A percentile compares a stretch with the other conserved stretches of the same genome.
Evolutionary conservation across 78 protist genomes (phyloP).

Genomic region (Guillardia theta): DNA sequence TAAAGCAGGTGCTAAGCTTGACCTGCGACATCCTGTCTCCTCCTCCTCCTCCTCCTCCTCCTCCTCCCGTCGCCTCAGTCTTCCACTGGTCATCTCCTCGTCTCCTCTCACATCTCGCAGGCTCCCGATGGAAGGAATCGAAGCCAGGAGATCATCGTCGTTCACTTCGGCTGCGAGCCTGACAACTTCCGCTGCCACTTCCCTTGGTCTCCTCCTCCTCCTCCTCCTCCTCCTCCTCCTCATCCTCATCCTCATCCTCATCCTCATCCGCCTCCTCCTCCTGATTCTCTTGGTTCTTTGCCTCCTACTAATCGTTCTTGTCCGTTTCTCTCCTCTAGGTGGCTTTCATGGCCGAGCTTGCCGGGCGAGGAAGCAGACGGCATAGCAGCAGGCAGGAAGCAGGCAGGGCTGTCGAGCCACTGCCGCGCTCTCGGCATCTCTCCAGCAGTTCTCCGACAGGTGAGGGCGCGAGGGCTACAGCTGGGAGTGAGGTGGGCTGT

Average conservation of each 20-base stretch:
- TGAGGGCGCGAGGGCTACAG: not conserved
- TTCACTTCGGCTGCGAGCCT: not conserved
- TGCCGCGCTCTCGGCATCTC: not conserved
- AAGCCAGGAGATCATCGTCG: not conserved
- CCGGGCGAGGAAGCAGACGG: not conserved
- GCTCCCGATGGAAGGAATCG: not conserved
- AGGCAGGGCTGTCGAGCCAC: not conserved
- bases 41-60: too few species aligned
- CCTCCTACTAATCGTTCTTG: not conserved
- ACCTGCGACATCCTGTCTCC: too few species aligned
- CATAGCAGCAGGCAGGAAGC: not conserved
- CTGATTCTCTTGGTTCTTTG: too few species aligned
- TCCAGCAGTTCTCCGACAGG: constrained; percentile 8
- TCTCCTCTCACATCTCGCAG: too few species aligned
- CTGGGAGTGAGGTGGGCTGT: not conserved
- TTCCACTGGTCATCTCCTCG: too few species aligned
- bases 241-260: too few species aligned
- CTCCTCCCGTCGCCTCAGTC: too few species aligned
- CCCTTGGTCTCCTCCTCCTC: not conserved
- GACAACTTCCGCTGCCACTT: not conserved
- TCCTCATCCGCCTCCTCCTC: too few species aligned
- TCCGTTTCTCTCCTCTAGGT: not conserved
- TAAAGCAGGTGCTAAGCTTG: too few species aligned
- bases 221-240: not conserved
- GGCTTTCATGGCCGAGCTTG: not conserved